phyloP scores from a whole-genome alignment of 805 yeast genomes.

The Candida yuanshanica region DNA sequence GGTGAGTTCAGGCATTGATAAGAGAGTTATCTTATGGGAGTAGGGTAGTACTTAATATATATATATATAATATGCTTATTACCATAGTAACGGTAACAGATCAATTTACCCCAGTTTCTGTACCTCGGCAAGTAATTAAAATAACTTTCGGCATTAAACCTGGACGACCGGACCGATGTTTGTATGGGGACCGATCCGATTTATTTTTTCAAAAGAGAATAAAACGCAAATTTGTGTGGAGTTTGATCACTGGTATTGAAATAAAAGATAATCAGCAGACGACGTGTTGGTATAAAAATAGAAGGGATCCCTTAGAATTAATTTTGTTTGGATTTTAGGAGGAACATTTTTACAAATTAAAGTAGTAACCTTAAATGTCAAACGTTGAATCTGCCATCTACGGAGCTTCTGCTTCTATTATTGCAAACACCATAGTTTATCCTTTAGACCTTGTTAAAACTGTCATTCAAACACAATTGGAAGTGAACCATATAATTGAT shows the following conservation, averaged over 20 bases:
- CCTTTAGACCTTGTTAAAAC: conserved; percentile 79
- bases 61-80: too few species aligned
- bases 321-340: too few species aligned
- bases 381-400: conserved; percentile 68
- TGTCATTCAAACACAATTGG: conserved; percentile 62
- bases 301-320: too few species aligned
- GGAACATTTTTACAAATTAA: too few species aligned
- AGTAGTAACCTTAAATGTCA: conserved; percentile 31
- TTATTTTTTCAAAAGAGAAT: not conserved
- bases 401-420: conserved; percentile 76
- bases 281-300: too few species aligned
- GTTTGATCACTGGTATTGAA: not conserved
- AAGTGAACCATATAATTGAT: conserved; percentile 7
- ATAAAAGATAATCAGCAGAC: not conserved
- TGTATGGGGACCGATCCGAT: too few species aligned
- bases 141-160: not conserved
- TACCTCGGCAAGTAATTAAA: not conserved
- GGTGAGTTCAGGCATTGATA: conserved; percentile 47
- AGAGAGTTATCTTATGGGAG: conserved; percentile 29
- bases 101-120: too few species aligned
- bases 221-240: not conserved
- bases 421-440: conserved; percentile 74
- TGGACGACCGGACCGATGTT: too few species aligned
- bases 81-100: not conserved
- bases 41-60: not conserved